Conservation (phyloP, 2,329 filamentous ascomycete species). For the Pestalotiopsis sp. region DNA sequence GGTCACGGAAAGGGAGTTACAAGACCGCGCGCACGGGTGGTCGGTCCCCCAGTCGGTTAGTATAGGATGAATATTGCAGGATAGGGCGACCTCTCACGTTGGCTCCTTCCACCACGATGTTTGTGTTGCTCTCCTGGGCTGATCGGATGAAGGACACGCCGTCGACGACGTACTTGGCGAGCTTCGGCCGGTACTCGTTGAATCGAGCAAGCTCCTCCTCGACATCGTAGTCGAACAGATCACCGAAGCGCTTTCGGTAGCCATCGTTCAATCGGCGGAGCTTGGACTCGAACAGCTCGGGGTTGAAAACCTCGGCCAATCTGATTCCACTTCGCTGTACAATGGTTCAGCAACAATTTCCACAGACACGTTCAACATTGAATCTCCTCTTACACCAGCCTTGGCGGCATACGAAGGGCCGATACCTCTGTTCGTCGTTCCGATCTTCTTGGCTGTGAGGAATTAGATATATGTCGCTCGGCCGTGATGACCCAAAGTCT, state of each 20-base stretch:
- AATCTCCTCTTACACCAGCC: constrained; percentile 41
- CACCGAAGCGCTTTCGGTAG: constrained; percentile 60
- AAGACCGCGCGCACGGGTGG: constrained; percentile 1
- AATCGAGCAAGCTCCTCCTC: constrained; percentile 67
- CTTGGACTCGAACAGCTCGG: constrained; percentile 67
- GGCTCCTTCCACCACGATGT: constrained; percentile 61
- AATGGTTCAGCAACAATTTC: background rate
- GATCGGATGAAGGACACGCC: constrained; percentile 64
- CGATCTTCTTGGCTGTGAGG: constrained; percentile 34
- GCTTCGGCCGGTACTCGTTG: constrained; percentile 62
- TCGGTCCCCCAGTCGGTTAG: background rate
- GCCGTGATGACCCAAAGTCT: background rate
- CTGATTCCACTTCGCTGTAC: constrained; percentile 62
- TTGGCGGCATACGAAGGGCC: constrained; percentile 53
- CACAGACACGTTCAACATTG: background rate
- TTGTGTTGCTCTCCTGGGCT: constrained; percentile 54
- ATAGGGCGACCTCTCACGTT: constrained; percentile 40
- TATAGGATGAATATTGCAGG: background rate
- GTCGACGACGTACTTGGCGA: constrained; percentile 65
- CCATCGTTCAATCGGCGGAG: constrained; percentile 62
- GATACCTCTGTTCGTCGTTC: constrained; percentile 41
- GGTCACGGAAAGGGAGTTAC: background rate
- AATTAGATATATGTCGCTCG: background rate
- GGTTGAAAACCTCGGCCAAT: constrained; percentile 69
- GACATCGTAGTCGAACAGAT: constrained; percentile 66